Conservation (phyloP, 129 eudicot genomes). For the Pseudognaphalium luteoalbum region DNA sequence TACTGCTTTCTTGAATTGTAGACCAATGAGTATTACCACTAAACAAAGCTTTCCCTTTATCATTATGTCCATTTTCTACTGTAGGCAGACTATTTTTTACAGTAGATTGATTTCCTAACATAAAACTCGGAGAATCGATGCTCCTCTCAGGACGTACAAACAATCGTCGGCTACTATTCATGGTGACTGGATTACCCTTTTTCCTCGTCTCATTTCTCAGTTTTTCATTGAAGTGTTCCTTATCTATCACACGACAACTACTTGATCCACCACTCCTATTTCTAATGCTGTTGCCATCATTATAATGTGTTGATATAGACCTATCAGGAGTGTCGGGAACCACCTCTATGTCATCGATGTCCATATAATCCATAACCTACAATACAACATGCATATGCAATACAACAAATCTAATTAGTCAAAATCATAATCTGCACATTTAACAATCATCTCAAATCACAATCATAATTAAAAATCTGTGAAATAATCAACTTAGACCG, state of each 20-base stretch:
- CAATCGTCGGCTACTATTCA: conserved; percentile 32
- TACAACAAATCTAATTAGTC: conserved; percentile 1
- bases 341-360: conserved; percentile 56
- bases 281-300: conserved; percentile 21
- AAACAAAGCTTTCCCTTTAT: conserved; percentile 37
- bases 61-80: conserved; percentile 25
- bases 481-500: background rate
- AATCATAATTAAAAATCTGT: background rate
- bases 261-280: conserved; percentile 32
- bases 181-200: conserved; percentile 32
- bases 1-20: conserved; percentile 17
- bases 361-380: conserved; percentile 75
- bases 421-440: background rate
- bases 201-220: conserved; percentile 35
- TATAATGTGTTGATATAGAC: conserved; percentile 17
- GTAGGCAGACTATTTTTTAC: conserved; percentile 17
- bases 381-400: conserved; percentile 17
- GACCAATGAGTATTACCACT: conserved; percentile 35
- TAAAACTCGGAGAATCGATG: conserved; percentile 18
- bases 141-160: conserved; percentile 26
- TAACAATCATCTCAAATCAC: background rate
- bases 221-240: conserved; percentile 28
- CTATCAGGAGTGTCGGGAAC: conserved; percentile 89
- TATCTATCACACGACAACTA: conserved; percentile 27
- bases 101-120: conserved; percentile 33